Conservation (phyloP, 345 rosid species). For the Aegle marmelos region DNA sequence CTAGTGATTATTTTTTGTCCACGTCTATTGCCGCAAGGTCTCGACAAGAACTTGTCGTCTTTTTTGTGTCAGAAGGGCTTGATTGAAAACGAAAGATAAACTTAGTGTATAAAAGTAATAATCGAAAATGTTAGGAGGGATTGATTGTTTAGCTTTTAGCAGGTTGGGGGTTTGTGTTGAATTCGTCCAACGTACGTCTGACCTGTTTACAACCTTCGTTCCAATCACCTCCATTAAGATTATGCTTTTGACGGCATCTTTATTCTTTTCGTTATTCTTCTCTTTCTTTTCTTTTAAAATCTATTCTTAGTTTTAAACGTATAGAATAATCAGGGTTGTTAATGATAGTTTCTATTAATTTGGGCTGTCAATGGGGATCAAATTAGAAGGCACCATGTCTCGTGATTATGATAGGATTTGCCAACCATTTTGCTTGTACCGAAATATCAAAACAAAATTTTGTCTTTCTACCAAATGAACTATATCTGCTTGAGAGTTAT, state of each 20-base stretch:
- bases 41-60: neutral
- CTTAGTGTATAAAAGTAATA: neutral
- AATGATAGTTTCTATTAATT: no score
- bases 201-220: conserved; percentile 11
- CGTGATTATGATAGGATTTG: neutral
- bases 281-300: no score
- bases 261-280: neutral
- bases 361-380: neutral
- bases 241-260: neutral
- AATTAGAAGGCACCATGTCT: neutral
- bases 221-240: neutral
- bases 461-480: no score
- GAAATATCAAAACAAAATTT: neutral
- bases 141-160: neutral
- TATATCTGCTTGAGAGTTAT: no score
- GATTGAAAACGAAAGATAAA: conserved; percentile 3
- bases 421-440: neutral
- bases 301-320: no score
- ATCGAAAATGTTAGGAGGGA: neutral
- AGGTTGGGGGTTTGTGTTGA: conserved; percentile 8
- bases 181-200: conserved; percentile 12
- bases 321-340: no score
- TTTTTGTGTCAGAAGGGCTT: neutral
- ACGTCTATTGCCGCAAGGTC: neutral
- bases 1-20: neutral